Percentiles rank a stretch among this genome's conserved stretches.
Evolutionary conservation across 2,329 filamentous ascomycete genomes (phyloP).

Genomic region (Exophiala bonariae): DNA sequence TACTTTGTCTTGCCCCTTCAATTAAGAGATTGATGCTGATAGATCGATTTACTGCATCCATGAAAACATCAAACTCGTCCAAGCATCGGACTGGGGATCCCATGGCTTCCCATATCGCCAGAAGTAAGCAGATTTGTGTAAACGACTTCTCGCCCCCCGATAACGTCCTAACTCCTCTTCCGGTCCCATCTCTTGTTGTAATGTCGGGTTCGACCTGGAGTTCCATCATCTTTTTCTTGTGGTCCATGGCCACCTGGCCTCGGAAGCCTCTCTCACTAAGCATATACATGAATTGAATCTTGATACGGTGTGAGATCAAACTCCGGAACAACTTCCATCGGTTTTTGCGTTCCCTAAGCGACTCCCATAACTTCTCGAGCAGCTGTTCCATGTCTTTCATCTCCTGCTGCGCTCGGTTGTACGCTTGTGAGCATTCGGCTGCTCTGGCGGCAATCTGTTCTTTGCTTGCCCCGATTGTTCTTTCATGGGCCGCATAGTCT

Average conservation of each 20-base stretch:
- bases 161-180: constrained; percentile 84
- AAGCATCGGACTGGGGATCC: constrained; percentile 91
- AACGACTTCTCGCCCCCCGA: constrained; percentile 98
- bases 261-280: constrained; percentile 87
- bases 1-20: constrained; percentile 75
- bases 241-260: constrained; percentile 76
- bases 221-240: constrained; percentile 70
- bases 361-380: constrained; percentile 52
- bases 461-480: constrained; percentile 59
- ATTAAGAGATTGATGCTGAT: constrained; percentile 96
- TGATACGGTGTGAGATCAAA: constrained; percentile 80
- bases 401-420: constrained; percentile 38
- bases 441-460: constrained; percentile 60
- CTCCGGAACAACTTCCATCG: constrained; percentile 82
- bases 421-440: constrained; percentile 36
- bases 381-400: constrained; percentile 39
- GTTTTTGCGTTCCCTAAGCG: constrained; percentile 67
- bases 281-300: constrained; percentile 83
- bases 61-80: constrained; percentile 98
- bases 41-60: constrained; percentile 94
- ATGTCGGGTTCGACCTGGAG: constrained; percentile 73
- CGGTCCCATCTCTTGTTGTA: constrained; percentile 67
- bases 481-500: constrained; percentile 60
- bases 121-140: constrained; percentile 88
- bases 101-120: constrained; percentile 97